Evolutionary conservation across 2,329 filamentous ascomycete species (phyloP).

Genomic region (Nannizziopsis arthrosporioides): DNA sequence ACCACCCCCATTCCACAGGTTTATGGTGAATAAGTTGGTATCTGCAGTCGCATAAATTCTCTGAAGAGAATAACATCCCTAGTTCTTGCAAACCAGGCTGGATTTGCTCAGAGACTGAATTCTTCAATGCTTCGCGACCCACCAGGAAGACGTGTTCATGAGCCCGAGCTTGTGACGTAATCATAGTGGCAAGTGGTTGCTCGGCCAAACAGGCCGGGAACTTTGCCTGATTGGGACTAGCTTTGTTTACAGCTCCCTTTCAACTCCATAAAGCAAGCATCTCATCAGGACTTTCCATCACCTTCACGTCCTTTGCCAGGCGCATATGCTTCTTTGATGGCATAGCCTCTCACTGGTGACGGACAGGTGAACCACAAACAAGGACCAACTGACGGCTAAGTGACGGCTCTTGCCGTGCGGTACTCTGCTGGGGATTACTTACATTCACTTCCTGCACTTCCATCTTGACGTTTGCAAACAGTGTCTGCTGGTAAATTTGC

Average conservation of each 20-base stretch:
- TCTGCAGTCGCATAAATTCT: background rate
- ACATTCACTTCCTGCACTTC: too few relatives aligned
- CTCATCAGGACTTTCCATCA: constrained; percentile 4
- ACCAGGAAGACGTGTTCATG: constrained; percentile 1
- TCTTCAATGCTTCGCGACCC: background rate
- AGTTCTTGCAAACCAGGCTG: background rate
- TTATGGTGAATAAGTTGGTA: background rate
- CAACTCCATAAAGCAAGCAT: background rate
- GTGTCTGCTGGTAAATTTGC: too few relatives aligned
- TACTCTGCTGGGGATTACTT: too few relatives aligned
- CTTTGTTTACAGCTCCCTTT: constrained; percentile 16
- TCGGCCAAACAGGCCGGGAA: constrained; percentile 12
- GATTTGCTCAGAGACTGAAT: background rate
- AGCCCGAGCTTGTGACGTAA: constrained; percentile 3
- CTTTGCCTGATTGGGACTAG: constrained; percentile 14
- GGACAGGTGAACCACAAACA: too few relatives aligned
- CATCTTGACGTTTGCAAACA: too few relatives aligned
- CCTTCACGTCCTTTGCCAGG: background rate
- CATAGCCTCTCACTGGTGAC: background rate
- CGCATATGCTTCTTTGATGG: background rate
- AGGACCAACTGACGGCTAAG: too few relatives aligned
- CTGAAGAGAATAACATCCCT: background rate
- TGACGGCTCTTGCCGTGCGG: too few relatives aligned
- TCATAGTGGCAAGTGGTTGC: constrained; percentile 8
- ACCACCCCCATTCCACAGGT: background rate